Conservation (phyloP, 495 filamentous ascomycete genomes). For the Lindgomyces ingoldianus region DNA sequence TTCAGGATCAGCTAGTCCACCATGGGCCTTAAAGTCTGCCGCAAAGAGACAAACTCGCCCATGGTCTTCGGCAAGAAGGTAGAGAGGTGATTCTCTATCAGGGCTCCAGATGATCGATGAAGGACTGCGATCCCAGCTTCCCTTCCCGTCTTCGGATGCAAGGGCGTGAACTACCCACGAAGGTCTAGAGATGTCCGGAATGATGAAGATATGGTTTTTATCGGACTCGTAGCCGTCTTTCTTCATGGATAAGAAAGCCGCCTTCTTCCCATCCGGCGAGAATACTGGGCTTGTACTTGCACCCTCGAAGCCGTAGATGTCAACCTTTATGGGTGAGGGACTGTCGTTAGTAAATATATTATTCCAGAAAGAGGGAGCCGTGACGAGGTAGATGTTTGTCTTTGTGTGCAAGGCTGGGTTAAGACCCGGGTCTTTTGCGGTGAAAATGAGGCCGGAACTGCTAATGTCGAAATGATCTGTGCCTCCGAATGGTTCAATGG, state of each 20-base stretch:
- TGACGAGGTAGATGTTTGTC: slow-evolving; percentile 71
- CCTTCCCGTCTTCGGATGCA: slow-evolving; percentile 39
- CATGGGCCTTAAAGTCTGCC: not conserved
- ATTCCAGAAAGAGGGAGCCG: slow-evolving; percentile 56
- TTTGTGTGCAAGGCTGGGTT: slow-evolving; percentile 81
- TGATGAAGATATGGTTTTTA: slow-evolving; percentile 73
- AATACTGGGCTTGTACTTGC: slow-evolving; percentile 71
- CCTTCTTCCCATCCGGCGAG: slow-evolving; percentile 67
- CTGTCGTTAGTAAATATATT: not conserved
- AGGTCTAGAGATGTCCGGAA: slow-evolving; percentile 48
- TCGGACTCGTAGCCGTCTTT: slow-evolving; percentile 87
- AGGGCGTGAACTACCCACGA: slow-evolving; percentile 59
- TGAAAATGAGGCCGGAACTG: slow-evolving; percentile 66
- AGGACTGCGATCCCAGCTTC: slow-evolving; percentile 39
- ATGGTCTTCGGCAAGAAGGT: slow-evolving; percentile 38
- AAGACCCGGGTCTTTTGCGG: slow-evolving; percentile 78
- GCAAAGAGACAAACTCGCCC: slow-evolving; percentile 35
- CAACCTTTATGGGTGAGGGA: slow-evolving; percentile 50
- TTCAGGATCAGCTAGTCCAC: not conserved
- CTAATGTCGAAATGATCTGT: slow-evolving; percentile 61
- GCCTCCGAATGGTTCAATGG: slow-evolving; percentile 64
- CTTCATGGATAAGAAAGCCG: slow-evolving; percentile 68
- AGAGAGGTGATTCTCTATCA: slow-evolving; percentile 31
- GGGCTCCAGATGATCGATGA: slow-evolving; percentile 35
- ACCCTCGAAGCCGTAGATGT: slow-evolving; percentile 56